Base-by-base conservation (phyloP, 257 asterid genomes). In the Salvia hispanica region DNA sequence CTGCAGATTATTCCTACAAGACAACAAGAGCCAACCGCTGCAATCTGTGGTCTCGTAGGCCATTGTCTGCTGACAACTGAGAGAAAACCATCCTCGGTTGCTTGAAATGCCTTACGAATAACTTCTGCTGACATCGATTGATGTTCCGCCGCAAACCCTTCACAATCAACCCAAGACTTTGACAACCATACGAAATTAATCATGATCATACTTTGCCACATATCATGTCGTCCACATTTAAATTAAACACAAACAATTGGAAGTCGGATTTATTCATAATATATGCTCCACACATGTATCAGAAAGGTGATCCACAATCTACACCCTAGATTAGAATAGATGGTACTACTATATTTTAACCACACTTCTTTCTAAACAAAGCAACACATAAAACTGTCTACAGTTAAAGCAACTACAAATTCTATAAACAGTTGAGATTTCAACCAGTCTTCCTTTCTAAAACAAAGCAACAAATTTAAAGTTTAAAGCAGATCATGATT, bases 11-110 rank as follows among this genome's bases (percentile, higher is more conserved):
- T 71, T 51, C 94, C 97, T 11, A 82, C 94, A 74, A 91, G 88
- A 76, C 97, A 91, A 83, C 97, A 91, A 5, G 96, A 79, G 11
- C 97, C 97, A 47, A 85, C 89, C 4, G 96, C 89, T 12, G 97
- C 96, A 67, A 91, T 77, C 72, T 88, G 86, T 31, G 97, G 96
- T 72, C 43, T 72, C 72, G 64, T 64, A 44, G 84, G 83, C 88
- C 88, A 85, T 58, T 80, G 83, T 58, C 81, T 77, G 77, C 85
- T 80, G 14, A 85, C 91, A 36, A 85, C 79, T 3, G 91, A 85
- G 72, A 82, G 61, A 71, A 85, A 85, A 16, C 88, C 91, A 62
- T 85, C 91, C 69, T 85, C 91, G 1, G 91, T 85, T 0, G 88
- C 91, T 77, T 85, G 83, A 69, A 85, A 85, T 18, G 91, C 91